Base-by-base conservation (phyloP, 2,329 filamentous ascomycete genomes). In the Fusarium multiceps region DNA sequence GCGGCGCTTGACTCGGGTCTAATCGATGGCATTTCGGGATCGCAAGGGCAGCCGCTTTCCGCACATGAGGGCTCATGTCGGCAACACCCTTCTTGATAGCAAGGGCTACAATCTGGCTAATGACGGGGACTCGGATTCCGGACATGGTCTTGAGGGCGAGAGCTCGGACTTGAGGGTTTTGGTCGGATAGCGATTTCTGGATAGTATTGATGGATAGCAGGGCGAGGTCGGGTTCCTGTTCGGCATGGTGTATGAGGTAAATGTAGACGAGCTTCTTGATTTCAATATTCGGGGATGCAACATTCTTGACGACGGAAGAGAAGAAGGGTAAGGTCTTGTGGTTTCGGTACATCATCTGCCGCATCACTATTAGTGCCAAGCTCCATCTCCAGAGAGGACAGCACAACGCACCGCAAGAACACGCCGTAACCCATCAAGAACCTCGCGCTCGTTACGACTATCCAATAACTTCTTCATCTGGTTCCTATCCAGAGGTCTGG, bases 211-310 rank as follows among this genome's bases (percentile, higher is more conserved):
- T 98, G 63, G 94, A 97, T 46, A 99, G 87, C 40, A 99, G 87
- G 21, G 96, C 94, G 47, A 98, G 92, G 81, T 99, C 96, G 61
- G 95, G 96, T 77, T 98, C 96, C 69, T 94, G 90, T 79, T 98
- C 96, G 79, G 96, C 96, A 86, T 99, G 94, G 78, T 97, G 93
- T 65, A 98, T 91, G 67, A 99, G 90, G 82, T 98, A 99, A 78
- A 98, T 97, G 84, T 99, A 99, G 68, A 99, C 96, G 59, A 99
- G 89, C 81, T 98, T 98, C 82, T 98, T 97, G 80, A 98, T 94
- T 77, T 97, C 94, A 75, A 98, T 87, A 75, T 94, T 97, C 16
- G 94, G 92, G 40, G 93, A 97, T 28, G 95, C 95, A 63, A 98
- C 93, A 75, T 98, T 99, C 84, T 99, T 99, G 79, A 99, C 93